Base-by-base conservation (phyloP, 2,329 filamentous ascomycete genomes). In the Lasiodiplodia sp. region DNA sequence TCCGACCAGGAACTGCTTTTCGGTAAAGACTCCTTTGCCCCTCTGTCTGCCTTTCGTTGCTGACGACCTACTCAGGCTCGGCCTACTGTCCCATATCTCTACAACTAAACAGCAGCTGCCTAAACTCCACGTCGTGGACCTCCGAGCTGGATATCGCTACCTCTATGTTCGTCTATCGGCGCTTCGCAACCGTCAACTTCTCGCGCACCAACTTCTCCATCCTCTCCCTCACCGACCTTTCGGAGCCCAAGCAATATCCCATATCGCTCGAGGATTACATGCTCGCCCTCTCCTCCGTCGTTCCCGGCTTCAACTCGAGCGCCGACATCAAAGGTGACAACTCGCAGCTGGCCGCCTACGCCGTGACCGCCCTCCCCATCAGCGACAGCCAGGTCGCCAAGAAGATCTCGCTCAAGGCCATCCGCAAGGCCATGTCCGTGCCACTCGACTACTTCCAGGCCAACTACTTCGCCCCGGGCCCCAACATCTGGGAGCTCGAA, bases 361-460 rank as follows among this genome's bases (percentile, higher is more conserved):
- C 64, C 37, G 64, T 66, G 5, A 66, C 64, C 31, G 52, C 64
- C 18, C 52, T 66, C 10, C 64, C 64, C 16, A 49, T 66, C 64
- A 66, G 52, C 64, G 64, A 66, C 51, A 66, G 64, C 52, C 37
- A 56, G 11, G 64, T 66, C 12, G 64, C 64, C 5, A 66, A 66
- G 38, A 57, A 57, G 12, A 16, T 66, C 6, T 34, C 51, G 7
- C 52, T 56, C 38, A 56, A 57, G 18, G 52, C 53, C 52, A 37
- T 66, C 28, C 64, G 64, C 25, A 56, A 57, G 34, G 38, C 53
- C 28, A 56, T 66, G 38, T 56, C 64, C 4, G 64, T 66, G 25
- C 52, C 64, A 14, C 34, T 66, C 5, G 64, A 66, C 25, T 66
- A 56, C 52, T 66, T 66, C 11, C 52, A 66, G 4, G 64, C 31